Conservation (phyloP, 495 filamentous ascomycete species). For the Podospora appendiculata region DNA sequence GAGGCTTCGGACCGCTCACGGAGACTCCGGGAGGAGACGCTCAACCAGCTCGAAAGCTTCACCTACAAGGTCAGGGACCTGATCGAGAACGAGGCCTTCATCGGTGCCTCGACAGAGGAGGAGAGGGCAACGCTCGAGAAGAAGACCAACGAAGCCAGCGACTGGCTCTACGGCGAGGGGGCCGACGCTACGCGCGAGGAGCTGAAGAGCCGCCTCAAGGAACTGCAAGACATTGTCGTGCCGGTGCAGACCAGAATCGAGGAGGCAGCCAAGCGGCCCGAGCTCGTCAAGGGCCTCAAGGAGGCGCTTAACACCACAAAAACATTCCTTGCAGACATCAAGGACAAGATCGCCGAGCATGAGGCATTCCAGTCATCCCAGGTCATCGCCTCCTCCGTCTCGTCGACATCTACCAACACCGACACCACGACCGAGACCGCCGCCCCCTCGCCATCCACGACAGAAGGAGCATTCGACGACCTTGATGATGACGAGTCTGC, state of each 20-base stretch:
- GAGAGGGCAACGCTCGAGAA: slow-evolving; percentile 55
- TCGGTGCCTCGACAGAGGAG: slow-evolving; percentile 55
- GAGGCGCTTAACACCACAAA: slow-evolving; percentile 51
- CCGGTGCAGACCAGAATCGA: slow-evolving; percentile 62
- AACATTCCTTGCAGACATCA: slow-evolving; percentile 43
- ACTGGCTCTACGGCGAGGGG: slow-evolving; percentile 89
- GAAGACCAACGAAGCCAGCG: slow-evolving; percentile 58
- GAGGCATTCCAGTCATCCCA: slow-evolving; percentile 40
- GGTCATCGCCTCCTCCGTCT: slow-evolving; percentile 26
- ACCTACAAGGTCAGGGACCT: slow-evolving; percentile 85
- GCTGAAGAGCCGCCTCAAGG: slow-evolving; percentile 63
- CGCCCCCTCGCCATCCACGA: slow-evolving; percentile 36
- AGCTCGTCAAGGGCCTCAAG: slow-evolving; percentile 53
- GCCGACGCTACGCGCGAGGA: slow-evolving; percentile 62
- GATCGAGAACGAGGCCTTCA: slow-evolving; percentile 66
- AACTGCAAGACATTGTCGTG: slow-evolving; percentile 60
- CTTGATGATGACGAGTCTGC: slow-evolving; percentile 48
- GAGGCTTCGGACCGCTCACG: slow-evolving; percentile 75
- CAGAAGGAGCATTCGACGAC: slow-evolving; percentile 38
- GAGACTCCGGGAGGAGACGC: slow-evolving; percentile 69
- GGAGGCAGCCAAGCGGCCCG: slow-evolving; percentile 59
- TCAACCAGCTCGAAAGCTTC: slow-evolving; percentile 90
- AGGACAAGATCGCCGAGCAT: slow-evolving; percentile 35
- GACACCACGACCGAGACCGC: slow-evolving; percentile 29
- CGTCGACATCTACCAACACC: slow-evolving; percentile 26